Evolutionary conservation across 2,329 filamentous ascomycete genomes (phyloP), one percentile per base, ranked within the genome.

Genomic region (Neoscytalidium dimidiatum): DNA sequence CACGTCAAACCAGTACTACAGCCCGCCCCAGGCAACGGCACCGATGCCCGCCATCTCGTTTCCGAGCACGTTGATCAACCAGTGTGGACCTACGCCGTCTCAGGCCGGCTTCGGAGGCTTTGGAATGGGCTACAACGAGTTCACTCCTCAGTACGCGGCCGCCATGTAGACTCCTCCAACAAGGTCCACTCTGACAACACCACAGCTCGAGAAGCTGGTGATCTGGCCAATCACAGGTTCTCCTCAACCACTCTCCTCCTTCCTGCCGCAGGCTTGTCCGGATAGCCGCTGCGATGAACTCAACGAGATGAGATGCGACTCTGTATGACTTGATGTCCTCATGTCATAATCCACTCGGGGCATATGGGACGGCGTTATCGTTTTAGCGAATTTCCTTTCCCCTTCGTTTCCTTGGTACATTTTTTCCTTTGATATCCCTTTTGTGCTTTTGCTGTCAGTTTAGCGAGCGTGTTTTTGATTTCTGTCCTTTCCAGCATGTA

Each of bases 61-160:
- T 62, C 93, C 94, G 48, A 97, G 92, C 81, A 91, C 94, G 86
- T 83, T 97, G 67, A 86, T 91, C 71, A 92, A 92, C 76, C 84
- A 87, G 72, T 98, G 94, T 79, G 92, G 92, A 72, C 87, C 93
- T 66, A 90, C 89, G 74, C 75, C 74, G 66, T 71, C 76, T 67
- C 74, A 79, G 70, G 83, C 89, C 67, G 90, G 88, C 66, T 93
- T 91, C 81, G 85, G 86, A 62, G 73, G 88, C 69, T 96, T 96
- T 77, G 92, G 91, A 71, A 97, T 92, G 92, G 92, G 90, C 77
- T 64, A 64, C 53, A 90, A 91, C 74, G 92, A 94, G 78, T 96
- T 94, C 77, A 86, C 92, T 71, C 80, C 86, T 72, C 84, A 85
- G 69, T 89, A 87, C 75, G 86, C 86, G 68, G 89, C 92, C 68